Evolutionary conservation across 345 rosid genomes (phyloP).

Genomic region (Populus davidiana): DNA sequence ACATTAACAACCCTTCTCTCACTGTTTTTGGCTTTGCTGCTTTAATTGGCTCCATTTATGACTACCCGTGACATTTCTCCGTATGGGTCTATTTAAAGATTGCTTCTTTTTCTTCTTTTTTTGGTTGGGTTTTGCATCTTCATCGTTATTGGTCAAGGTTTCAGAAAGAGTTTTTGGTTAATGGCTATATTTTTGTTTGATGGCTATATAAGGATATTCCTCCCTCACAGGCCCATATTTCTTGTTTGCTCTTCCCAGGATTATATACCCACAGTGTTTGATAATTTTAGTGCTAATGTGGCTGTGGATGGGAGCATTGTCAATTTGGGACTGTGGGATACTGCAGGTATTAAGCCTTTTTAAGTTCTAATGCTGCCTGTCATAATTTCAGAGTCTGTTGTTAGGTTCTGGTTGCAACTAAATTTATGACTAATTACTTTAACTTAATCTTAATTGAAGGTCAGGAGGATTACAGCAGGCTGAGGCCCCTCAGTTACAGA

Average conservation of each 20-base stretch:
- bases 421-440: constrained; percentile 1
- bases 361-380: constrained; percentile 2
- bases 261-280: constrained; percentile 95
- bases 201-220: not conserved
- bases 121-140: not conserved
- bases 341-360: constrained; percentile 62
- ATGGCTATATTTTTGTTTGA: too few relatives aligned
- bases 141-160: too few relatives aligned
- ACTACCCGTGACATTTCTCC: not conserved
- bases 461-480: constrained; percentile 97
- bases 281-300: constrained; percentile 97
- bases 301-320: constrained; percentile 90
- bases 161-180: not conserved
- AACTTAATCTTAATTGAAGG: constrained; percentile 42
- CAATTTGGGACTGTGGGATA: constrained; percentile 97
- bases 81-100: constrained; percentile 9
- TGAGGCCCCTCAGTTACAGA: constrained; percentile 96
- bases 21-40: not conserved
- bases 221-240: not conserved
- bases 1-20: not conserved
- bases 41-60: not conserved
- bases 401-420: constrained; percentile 7
- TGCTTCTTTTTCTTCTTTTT: too few relatives aligned
- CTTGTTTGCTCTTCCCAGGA: constrained; percentile 50
- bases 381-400: not conserved